These are phyloP conservation scores for Vitis hybrid DNA, from an alignment of 177 flowering plant genomes.

Conservation along the genomic window DNA sequence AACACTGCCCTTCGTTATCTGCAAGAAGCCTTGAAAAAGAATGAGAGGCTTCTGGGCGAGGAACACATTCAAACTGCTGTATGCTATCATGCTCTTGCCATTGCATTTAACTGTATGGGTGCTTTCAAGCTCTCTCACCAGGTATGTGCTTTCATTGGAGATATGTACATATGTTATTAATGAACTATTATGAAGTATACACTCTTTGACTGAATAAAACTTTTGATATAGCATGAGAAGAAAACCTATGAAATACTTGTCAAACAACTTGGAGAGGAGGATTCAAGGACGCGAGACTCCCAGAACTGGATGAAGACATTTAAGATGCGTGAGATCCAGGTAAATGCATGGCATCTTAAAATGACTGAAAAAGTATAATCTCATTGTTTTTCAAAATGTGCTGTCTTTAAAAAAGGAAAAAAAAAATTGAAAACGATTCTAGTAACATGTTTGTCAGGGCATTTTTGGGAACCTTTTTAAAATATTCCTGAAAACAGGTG, in stretches of 20 bases:
- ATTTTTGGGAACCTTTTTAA: too few species aligned
- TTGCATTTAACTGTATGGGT: slow-evolving; percentile 97
- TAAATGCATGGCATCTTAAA: slow-evolving; percentile 13
- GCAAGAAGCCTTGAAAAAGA: slow-evolving; percentile 98
- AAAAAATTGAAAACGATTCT: too few species aligned
- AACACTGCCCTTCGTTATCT: slow-evolving; percentile 90
- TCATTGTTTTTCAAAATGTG: too few species aligned
- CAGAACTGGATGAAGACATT: slow-evolving; percentile 96
- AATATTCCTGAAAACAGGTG: too few species aligned
- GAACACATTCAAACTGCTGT: slow-evolving; percentile 99
- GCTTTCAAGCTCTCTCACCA: slow-evolving; percentile 95
- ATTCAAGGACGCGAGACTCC: slow-evolving; percentile 89
- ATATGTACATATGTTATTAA: background rate
- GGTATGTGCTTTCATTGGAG: slow-evolving; percentile 38
- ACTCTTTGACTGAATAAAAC: background rate
- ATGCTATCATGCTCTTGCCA: slow-evolving; percentile 98
- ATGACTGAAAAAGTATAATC: background rate
- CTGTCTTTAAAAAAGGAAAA: too few species aligned
- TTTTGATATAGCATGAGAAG: slow-evolving; percentile 77
- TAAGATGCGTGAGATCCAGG: slow-evolving; percentile 92
- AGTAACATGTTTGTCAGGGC: too few species aligned
- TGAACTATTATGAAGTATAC: background rate
- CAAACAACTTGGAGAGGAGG: slow-evolving; percentile 97
- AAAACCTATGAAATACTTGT: slow-evolving; percentile 96
- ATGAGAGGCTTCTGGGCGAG: slow-evolving; percentile 90